Percentiles rank a stretch among this genome's conserved stretches.
These are phyloP conservation scores for Sphagnum fallax DNA, from an alignment of 228 moss, liverwort and hornwort genomes.

Conservation along the genomic window DNA sequence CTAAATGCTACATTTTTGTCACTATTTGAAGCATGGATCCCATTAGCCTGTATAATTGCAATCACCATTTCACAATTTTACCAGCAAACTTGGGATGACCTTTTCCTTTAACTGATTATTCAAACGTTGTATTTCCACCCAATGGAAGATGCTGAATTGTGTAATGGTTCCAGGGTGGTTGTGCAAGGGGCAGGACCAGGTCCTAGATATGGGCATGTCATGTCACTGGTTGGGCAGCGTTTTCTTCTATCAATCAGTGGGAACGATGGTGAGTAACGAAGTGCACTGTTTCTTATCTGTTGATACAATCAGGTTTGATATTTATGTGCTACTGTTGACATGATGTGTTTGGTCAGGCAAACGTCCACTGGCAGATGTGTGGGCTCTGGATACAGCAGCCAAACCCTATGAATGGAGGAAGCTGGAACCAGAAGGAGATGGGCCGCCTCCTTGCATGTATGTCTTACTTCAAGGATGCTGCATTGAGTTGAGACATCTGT, in stretches of 20 bases:
- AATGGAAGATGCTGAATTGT: neutral
- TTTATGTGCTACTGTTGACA: neutral
- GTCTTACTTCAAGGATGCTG: neutral
- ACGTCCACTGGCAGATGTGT: slow-evolving; percentile 48
- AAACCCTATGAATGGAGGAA: slow-evolving; percentile 54
- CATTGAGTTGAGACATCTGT: no score
- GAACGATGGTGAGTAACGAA: slow-evolving; percentile 27
- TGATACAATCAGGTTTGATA: neutral
- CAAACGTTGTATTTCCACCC: no score
- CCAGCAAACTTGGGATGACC: no score
- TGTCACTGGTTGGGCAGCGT: slow-evolving; percentile 53
- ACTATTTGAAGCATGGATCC: no score
- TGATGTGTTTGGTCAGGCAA: slow-evolving; percentile 20
- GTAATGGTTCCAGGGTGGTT: slow-evolving; percentile 19
- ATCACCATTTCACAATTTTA: no score
- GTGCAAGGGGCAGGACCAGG: slow-evolving; percentile 55
- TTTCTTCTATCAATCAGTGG: slow-evolving; percentile 52
- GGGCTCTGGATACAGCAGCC: slow-evolving; percentile 55
- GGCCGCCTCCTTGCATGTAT: slow-evolving; percentile 59
- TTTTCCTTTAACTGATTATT: no score
- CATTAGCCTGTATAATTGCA: no score
- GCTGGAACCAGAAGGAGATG: slow-evolving; percentile 47
- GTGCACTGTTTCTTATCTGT: no score
- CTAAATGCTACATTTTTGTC: no score
- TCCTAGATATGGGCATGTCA: slow-evolving; percentile 53